Conservation (phyloP, 176 grass and related monocot species). For the Oryza rufipogon region DNA sequence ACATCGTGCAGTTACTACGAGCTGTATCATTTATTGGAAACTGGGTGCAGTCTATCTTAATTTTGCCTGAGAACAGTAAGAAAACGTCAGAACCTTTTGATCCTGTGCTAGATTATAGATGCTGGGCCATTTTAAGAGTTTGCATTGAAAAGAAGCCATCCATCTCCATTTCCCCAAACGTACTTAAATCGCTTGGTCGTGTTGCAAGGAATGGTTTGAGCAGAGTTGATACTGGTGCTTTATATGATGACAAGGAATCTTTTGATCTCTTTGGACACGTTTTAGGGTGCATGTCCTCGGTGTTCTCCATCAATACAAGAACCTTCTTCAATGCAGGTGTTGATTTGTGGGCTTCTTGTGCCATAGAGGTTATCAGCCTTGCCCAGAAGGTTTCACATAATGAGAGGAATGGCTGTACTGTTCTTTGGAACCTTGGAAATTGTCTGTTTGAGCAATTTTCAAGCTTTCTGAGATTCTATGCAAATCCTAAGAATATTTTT, state of each 20-base stretch:
- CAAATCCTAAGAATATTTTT: slow-evolving; percentile 95
- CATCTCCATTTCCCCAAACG: slow-evolving; percentile 61
- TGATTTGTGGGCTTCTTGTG: slow-evolving; percentile 82
- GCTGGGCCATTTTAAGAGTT: slow-evolving; percentile 70
- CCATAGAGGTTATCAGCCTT: slow-evolving; percentile 68
- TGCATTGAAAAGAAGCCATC: slow-evolving; percentile 70
- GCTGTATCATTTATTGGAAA: slow-evolving; percentile 70
- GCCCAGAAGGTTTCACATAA: slow-evolving; percentile 57
- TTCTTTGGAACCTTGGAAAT: slow-evolving; percentile 54
- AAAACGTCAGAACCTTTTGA: slow-evolving; percentile 60
- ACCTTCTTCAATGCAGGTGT: slow-evolving; percentile 77
- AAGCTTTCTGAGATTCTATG: slow-evolving; percentile 73
- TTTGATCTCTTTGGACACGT: slow-evolving; percentile 57
- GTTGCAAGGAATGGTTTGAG: slow-evolving; percentile 62
- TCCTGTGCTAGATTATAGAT: slow-evolving; percentile 76
- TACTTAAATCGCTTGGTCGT: slow-evolving; percentile 73
- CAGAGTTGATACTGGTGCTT: slow-evolving; percentile 41
- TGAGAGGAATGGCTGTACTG: slow-evolving; percentile 48
- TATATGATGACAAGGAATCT: slow-evolving; percentile 45
- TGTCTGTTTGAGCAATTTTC: slow-evolving; percentile 79
- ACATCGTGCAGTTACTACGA: slow-evolving; percentile 46
- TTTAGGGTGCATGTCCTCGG: slow-evolving; percentile 63
- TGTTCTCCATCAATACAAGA: slow-evolving; percentile 80
- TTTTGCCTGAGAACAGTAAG: slow-evolving; percentile 64
- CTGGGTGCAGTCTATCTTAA: slow-evolving; percentile 78